Percentiles rank a stretch among this genome's conserved stretches.
These are phyloP conservation scores for Chrysoporthe cubensis DNA, from an alignment of 2,329 filamentous ascomycete species.

Conservation along the genomic window DNA sequence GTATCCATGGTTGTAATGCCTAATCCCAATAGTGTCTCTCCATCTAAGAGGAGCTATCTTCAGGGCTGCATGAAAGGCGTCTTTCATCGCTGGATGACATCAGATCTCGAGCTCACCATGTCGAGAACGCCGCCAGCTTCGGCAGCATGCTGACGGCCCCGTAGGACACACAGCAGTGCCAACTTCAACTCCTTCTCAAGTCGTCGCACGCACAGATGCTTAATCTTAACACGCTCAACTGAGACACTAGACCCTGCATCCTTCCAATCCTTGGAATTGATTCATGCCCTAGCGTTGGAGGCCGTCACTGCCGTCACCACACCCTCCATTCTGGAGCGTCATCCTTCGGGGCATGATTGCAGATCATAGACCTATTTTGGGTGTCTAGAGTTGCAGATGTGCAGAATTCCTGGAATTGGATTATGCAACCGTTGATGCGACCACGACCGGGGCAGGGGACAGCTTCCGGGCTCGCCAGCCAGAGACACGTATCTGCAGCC, in stretches of 20 bases:
- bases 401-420: not conserved
- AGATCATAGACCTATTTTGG: not conserved
- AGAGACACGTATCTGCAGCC: not conserved
- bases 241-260: not conserved
- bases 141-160: not conserved
- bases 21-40: too few relatives aligned
- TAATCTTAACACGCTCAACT: not conserved
- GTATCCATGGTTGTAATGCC: too few relatives aligned
- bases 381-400: not conserved
- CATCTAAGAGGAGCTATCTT: not conserved
- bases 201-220: slow-evolving; percentile 2
- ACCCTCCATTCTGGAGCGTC: not conserved
- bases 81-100: not conserved
- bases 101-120: too few relatives aligned
- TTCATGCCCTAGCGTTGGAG: not conserved
- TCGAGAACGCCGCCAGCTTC: not conserved
- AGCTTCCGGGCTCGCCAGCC: not conserved
- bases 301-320: not conserved
- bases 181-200: not conserved
- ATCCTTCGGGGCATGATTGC: not conserved
- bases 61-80: not conserved
- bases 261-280: not conserved
- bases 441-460: not conserved
- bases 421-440: not conserved
- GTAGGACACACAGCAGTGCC: not conserved